A percentile compares a stretch with the other conserved stretches of the same genome.
Conservation (phyloP, 2,329 filamentous ascomycete genomes). For the Aureobasidium sp. region DNA sequence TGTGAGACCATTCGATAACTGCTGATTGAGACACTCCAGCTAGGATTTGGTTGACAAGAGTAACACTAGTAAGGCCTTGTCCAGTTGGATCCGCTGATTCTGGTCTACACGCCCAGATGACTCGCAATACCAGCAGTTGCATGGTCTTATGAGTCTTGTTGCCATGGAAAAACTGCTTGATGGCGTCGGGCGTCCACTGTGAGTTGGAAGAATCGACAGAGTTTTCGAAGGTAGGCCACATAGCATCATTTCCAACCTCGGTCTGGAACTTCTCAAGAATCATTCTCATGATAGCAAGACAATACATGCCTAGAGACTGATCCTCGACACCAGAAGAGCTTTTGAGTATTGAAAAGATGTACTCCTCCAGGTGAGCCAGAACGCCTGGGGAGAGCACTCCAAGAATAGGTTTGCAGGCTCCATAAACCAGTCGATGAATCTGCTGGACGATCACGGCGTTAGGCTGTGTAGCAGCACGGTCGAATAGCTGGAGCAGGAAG, state of each 20-base stretch:
- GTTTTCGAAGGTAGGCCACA: conserved; percentile 9
- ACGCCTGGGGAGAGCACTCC: conserved; percentile 24
- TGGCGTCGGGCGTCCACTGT: conserved; percentile 25
- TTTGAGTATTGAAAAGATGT: conserved; percentile 28
- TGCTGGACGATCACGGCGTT: conserved; percentile 24
- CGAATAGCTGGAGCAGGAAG: conserved; percentile 27
- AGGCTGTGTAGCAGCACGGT: conserved; percentile 25
- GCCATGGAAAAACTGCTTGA: conserved; percentile 29
- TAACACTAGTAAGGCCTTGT: conserved; percentile 23
- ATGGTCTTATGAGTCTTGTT: conserved; percentile 29
- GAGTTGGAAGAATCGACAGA: conserved; percentile 15
- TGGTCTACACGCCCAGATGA: conserved; percentile 26
- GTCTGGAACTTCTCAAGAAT: conserved; percentile 18
- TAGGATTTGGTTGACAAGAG: conserved; percentile 26
- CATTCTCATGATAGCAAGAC: conserved; percentile 31
- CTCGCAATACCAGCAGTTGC: conserved; percentile 28
- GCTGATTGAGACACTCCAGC: conserved; percentile 24
- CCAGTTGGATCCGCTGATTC: conserved; percentile 18
- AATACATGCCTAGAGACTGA: conserved; percentile 29
- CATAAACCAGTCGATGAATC: conserved; percentile 28
- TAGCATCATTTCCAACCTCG: neutral
- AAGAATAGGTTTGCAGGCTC: conserved; percentile 26
- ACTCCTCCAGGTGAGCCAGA: conserved; percentile 26
- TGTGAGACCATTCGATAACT: conserved; percentile 26
- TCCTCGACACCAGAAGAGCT: conserved; percentile 22